phyloP scores from a whole-genome alignment of 108 stramenopile species.

The Asterionellopsis glacialis region DNA sequence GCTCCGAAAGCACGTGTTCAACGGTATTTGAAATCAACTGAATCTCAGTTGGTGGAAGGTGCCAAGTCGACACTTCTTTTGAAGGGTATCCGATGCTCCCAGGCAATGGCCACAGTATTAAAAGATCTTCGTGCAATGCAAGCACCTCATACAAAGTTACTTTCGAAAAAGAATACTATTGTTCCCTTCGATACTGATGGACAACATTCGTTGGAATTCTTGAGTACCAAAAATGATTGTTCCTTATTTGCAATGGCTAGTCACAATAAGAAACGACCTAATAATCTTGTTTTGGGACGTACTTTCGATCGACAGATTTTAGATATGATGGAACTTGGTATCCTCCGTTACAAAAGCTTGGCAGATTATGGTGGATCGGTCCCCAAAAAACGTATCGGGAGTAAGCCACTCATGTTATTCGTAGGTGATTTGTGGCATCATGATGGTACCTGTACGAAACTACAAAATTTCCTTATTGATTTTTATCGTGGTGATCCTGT shows the following conservation, averaged over 20 bases:
- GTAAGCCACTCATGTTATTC: conserved; percentile 89
- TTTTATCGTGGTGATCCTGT: conserved; percentile 95
- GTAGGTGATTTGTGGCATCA: conserved; percentile 90
- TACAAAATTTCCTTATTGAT: conserved; percentile 93
- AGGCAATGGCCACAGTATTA: conserved; percentile 76
- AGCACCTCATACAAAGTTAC: conserved; percentile 77
- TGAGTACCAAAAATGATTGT: conserved; percentile 95
- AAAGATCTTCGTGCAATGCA: conserved; percentile 81
- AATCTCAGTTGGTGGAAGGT: conserved; percentile 68
- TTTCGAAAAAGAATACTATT: conserved; percentile 85
- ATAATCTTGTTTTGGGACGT: conserved; percentile 95
- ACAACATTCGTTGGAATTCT: conserved; percentile 74
- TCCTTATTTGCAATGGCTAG: conserved; percentile 88
- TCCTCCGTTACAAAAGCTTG: conserved; percentile 76
- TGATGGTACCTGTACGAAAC: conserved; percentile 32
- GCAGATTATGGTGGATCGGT: conserved; percentile 72
- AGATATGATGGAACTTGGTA: conserved; percentile 95
- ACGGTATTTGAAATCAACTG: conserved; percentile 78
- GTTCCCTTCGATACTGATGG: conserved; percentile 81
- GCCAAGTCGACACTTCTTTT: conserved; percentile 76
- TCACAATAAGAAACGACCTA: conserved; percentile 98
- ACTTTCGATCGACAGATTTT: conserved; percentile 95
- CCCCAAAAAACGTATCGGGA: conserved; percentile 80
- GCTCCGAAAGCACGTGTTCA: conserved; percentile 81
- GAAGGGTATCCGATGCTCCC: conserved; percentile 82